Evolutionary conservation across 805 yeast species (phyloP), one percentile per base, ranked within the genome.

Genomic region (Kluyveromyces starmeri): DNA sequence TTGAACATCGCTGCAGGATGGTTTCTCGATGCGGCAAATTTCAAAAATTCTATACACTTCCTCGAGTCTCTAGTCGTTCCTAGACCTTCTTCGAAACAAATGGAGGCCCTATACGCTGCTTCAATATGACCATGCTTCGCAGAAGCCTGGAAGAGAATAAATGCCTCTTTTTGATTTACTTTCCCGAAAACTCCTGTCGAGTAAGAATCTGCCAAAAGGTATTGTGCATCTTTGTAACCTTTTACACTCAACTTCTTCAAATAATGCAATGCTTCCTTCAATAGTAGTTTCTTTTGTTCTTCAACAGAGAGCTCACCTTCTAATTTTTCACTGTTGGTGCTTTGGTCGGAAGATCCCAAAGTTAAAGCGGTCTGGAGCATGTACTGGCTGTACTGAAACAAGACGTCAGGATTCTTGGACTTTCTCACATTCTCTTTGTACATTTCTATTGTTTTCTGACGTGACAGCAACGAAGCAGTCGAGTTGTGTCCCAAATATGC

Each of bases 1-100:
- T 88, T 83, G 63, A 79, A 82, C 94, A 89, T 85, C 4, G 97
- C 96, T n/a, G 94, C 88, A 0, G 96, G 86, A 57, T 89, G 98
- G 50, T 83, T 85, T 53, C 82, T 80, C 20, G 86, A 71, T 0
- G 97, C 94, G 0, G 97, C 95, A 51, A 77, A 76, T 52, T 81
- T 80, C 39, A 85, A 62, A 53, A 78, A 85, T 46, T 84, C 94
- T 6, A 85, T 64, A 1, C 94, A 86, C 48, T 84, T 80, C 37
- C 94, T 71, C 0, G 94, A 78, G 56, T 92, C 96, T 46, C 92
- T 71, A 14, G 84, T 76, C 4, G 89, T 81, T 4, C 98, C 98
- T 58, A 88, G 65, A 12, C 98, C 98, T 59, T 86, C 94, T 58
- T 88, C 95, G 47, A 79, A 83, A 59, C 96, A 89, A 36, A 82